Base-by-base conservation (phyloP, 2,329 filamentous ascomycete genomes). In the Xylaria sp. region DNA sequence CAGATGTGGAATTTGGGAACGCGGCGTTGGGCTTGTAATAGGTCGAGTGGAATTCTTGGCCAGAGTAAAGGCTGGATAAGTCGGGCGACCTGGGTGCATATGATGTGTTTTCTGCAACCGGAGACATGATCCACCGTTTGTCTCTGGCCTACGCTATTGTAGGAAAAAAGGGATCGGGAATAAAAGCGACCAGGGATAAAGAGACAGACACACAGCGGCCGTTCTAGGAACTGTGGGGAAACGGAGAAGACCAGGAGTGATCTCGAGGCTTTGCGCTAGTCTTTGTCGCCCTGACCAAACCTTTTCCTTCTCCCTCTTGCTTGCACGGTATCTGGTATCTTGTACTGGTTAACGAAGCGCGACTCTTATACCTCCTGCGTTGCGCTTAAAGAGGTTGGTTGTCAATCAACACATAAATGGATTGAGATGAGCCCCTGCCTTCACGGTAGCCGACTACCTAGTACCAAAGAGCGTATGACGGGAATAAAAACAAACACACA, bases 1-100 rank as follows among this genome's bases (percentile, higher is more conserved):
- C 62, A 25, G 71, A 34, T 65, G 76, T 63, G 63, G 76, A 56
- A 73, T 72, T 63, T 69, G 75, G 48, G 41, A 65, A 67, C 12
- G 48, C 20, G 62, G 70, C 70, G 74, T 70, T 69, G 56, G 52
- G 69, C 67, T 67, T 63, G 41, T 63, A 41, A 56, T 72, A 72
- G 59, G 76, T 76, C 69, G 78, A 73, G 71, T 74, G 75, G 48
- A 73, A 71, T 60, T 74, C 76, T 63, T 74, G 69, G 55, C 80
- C 77, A 69, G 84, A 81, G 75, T 84, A 86, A 78, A 88, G 84
- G 68, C 84, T 87, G 69, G 86, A 88, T 73, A 89, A 83, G 81
- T 89, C 86, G 76, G 87, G 87, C 75, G 86, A 88, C 78, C 84
- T 87, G 73, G 87, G 87, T 73, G 84, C 86, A 81, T 88, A 89